Percentiles rank a stretch among this genome's conserved stretches.
These are phyloP conservation scores for Venturia pyrina DNA, from an alignment of 2,329 filamentous ascomycete genomes.

Conservation along the genomic window DNA sequence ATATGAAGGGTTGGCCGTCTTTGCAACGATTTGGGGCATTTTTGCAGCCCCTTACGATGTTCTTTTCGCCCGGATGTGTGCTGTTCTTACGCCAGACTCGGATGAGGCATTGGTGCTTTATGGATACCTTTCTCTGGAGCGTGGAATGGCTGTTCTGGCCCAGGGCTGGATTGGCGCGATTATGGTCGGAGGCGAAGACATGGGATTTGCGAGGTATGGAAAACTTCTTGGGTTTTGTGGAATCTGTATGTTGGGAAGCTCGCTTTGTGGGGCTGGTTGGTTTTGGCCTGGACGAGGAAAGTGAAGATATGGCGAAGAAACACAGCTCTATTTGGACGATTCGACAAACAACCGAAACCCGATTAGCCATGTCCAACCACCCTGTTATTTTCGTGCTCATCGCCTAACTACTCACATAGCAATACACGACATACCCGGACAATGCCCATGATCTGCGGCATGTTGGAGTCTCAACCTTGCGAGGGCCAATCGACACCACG, in stretches of 20 bases:
- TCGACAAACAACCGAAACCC: too few species aligned
- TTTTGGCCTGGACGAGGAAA: neutral
- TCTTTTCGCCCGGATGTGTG: slow-evolving; percentile 1
- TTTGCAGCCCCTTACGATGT: slow-evolving; percentile 9
- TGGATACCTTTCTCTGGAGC: slow-evolving; percentile 8
- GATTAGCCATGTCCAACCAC: too few species aligned
- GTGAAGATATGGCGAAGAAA: too few species aligned
- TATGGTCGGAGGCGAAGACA: neutral
- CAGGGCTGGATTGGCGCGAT: neutral
- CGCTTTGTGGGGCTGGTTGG: neutral
- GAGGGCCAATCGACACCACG: too few species aligned
- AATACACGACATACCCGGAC: too few species aligned
- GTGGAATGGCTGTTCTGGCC: neutral
- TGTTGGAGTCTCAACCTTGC: too few species aligned
- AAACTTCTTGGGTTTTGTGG: neutral
- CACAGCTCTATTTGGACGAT: too few species aligned
- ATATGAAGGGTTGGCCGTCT: neutral
- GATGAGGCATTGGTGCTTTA: slow-evolving; percentile 1
- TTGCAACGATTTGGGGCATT: slow-evolving; percentile 5
- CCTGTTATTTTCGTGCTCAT: too few species aligned
- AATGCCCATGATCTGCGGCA: too few species aligned
- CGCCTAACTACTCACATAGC: too few species aligned
- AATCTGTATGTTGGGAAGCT: neutral
- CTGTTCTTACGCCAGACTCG: neutral
- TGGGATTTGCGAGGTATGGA: neutral